Evolutionary conservation across 768 basidiomycete species (phyloP), one percentile per base, ranked within the genome.

Genomic region (Hygrocybe coccinea): DNA sequence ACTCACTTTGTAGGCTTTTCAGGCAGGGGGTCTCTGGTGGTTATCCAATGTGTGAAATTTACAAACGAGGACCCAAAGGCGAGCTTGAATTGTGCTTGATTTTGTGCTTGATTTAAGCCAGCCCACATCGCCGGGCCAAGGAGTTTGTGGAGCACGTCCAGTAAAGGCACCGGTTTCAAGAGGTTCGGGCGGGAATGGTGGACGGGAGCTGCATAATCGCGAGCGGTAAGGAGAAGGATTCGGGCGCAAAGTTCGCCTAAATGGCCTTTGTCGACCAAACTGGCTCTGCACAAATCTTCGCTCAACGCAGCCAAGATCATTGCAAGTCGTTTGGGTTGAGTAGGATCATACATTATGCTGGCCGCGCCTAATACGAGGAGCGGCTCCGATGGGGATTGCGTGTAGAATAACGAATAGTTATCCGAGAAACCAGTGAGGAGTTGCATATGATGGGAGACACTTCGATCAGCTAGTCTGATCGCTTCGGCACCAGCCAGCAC

Each of bases 1-100:
- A 50, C 60, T 57, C 24, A 62, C 62, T 37, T 11, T 29, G 36
- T 43, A 24, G 61, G 46, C 49, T 12, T 2, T 54, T 57, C 56
- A 50, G 62, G 62, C 12, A 62, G 37, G 4, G 50, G 33, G 46
- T 56, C 60, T 50, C 46, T 53, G 15, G 62, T 63, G 10, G 56
- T 38, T 21, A 59, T 62, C 62, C 60, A 59, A 63, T 61, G 62
- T 22, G 60, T 63, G 53, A 63, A 63, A 43, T 63, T 61, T 34
- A 63, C 58, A 48, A 58, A 56, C 29, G 57, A 45, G 17, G 43
- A 39, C 29, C 37, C 21, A 48, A 62, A 64, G 48, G 58, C 56
- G 1, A 43, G 17, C 34, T 57, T 15, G 50, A 58, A 56, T 17
- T 29, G n/a, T 17, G 7, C 33, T 49, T 35, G 34, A 50, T 56